These are phyloP conservation scores for Eucalyptus curtisii DNA, from an alignment of 345 rosid species.

Conservation along the genomic window DNA sequence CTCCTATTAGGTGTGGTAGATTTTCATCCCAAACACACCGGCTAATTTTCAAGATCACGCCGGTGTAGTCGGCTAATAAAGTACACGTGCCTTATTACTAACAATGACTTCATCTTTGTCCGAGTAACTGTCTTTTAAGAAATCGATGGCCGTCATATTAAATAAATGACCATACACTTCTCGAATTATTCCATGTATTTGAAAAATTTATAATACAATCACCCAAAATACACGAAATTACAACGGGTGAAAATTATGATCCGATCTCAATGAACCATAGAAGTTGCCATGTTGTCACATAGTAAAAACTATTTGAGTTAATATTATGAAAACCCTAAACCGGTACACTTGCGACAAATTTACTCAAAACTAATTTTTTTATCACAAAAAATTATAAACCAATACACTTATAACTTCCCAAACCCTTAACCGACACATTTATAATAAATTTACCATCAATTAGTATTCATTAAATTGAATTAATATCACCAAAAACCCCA, in stretches of 20 bases:
- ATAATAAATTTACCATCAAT: rapidly evolving
- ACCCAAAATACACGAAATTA: background rate
- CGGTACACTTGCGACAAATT: rapidly evolving
- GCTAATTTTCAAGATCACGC: background rate
- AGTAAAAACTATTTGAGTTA: too few species aligned
- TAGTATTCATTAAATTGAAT: too few species aligned
- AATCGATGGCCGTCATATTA: background rate
- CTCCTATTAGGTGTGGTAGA: background rate
- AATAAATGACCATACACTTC: background rate
- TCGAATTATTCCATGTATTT: background rate
- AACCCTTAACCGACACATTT: too few species aligned
- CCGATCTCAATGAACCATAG: background rate
- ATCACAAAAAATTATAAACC: too few species aligned
- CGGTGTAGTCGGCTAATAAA: background rate
- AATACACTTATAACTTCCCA: too few species aligned
- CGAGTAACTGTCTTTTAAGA: background rate
- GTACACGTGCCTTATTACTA: background rate
- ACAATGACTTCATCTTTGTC: background rate
- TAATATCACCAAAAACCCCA: too few species aligned
- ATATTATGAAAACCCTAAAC: too few species aligned
- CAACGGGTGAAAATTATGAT: background rate
- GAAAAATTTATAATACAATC: background rate
- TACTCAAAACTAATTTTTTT: too few species aligned
- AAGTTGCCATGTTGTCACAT: too few species aligned
- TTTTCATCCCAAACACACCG: background rate